These are phyloP conservation scores for Rosa chinensis DNA, from an alignment of 306 rosid species.

Conservation along the genomic window DNA sequence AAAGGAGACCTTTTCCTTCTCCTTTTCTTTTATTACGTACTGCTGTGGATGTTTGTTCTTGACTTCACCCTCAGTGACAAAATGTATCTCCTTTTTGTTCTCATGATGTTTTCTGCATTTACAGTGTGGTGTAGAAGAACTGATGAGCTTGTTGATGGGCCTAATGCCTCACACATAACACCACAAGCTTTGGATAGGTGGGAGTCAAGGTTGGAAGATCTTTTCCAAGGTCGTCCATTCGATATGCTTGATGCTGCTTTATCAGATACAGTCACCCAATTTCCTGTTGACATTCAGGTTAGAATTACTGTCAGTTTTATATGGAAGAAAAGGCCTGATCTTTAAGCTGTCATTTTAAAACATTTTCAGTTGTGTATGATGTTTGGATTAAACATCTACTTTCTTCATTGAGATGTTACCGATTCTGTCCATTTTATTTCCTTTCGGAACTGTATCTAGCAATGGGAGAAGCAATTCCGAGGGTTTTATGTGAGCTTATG, in stretches of 20 bases:
- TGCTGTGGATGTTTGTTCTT: not conserved
- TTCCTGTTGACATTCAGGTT: conserved; percentile 88
- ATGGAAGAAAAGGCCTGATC: not conserved
- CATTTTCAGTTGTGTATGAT: not conserved
- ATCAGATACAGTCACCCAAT: conserved; percentile 66
- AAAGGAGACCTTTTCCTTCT: not conserved
- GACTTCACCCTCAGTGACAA: not conserved
- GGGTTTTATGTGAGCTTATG: not conserved
- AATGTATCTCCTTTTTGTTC: not conserved
- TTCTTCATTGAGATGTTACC: not conserved
- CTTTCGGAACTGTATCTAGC: not conserved
- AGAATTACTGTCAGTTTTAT: not conserved
- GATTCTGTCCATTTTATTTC: not conserved
- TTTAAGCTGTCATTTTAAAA: not conserved
- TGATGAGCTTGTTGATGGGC: conserved; percentile 92
- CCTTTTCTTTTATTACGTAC: not conserved
- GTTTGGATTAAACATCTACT: not conserved
- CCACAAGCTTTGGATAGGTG: conserved; percentile 86
- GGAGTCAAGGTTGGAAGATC: conserved; percentile 68
- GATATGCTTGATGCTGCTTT: conserved; percentile 97
- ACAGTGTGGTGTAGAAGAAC: conserved; percentile 96
- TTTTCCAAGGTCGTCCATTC: conserved; percentile 73
- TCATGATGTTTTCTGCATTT: not conserved
- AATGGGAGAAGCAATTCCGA: not conserved
- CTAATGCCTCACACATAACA: conserved; percentile 86